Evolutionary conservation across 306 rosid species (phyloP).

Genomic region (Quillaja saponaria): DNA sequence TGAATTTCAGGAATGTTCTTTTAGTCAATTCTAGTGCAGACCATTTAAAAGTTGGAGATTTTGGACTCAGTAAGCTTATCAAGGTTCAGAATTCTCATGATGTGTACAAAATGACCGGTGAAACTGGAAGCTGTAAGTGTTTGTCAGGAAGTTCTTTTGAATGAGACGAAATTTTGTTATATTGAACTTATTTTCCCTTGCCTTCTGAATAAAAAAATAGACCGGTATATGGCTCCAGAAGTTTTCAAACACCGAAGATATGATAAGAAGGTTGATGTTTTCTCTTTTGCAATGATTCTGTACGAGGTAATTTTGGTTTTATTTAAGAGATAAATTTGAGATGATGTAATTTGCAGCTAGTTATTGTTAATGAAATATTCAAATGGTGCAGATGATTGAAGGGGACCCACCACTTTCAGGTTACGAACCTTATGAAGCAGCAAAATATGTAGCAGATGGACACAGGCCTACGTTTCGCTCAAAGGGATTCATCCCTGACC

Average conservation of each 20-base stretch:
- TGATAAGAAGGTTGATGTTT: conserved; percentile 93
- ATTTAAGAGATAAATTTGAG: conserved; percentile 9
- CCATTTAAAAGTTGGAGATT: conserved; percentile 96
- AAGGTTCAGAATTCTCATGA: conserved; percentile 85
- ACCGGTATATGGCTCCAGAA: conserved; percentile 98
- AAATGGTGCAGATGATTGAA: conserved; percentile 83
- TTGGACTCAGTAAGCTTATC: conserved; percentile 97
- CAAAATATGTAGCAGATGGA: conserved; percentile 83
- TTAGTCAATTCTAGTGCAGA: conserved; percentile 92
- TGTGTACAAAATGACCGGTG: conserved; percentile 99
- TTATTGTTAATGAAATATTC: conserved; percentile 29
- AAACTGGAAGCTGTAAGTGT: conserved; percentile 98
- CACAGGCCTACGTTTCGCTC: conserved; percentile 69
- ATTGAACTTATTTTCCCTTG: conserved; percentile 13
- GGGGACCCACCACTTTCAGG: conserved; percentile 81
- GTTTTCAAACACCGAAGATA: conserved; percentile 85
- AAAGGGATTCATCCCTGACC: conserved; percentile 56
- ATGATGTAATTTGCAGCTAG: conserved; percentile 13
- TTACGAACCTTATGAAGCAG: conserved; percentile 87
- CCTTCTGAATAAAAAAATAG: conserved; percentile 47
- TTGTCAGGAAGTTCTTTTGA: conserved; percentile 22
- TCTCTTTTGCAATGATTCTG: conserved; percentile 90
- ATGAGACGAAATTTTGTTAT: conserved; percentile 5
- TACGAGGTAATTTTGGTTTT: conserved; percentile 68
- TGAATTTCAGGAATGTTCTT: conserved; percentile 83